These are phyloP conservation scores for Naganishia friedmannii DNA, from an alignment of 768 basidiomycete species.

Conservation along the genomic window DNA sequence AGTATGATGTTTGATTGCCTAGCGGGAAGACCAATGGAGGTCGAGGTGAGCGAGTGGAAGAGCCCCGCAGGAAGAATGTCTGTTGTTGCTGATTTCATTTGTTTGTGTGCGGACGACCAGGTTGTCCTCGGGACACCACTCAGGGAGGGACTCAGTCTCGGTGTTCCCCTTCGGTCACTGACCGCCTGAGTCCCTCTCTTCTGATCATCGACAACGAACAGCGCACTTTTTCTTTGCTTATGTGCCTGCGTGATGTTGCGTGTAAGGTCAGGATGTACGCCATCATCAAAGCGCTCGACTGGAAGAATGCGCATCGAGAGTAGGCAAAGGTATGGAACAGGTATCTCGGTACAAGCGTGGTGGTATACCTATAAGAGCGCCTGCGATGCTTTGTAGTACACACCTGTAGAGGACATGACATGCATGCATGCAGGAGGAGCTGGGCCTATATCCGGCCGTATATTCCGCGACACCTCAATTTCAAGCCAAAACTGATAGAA, in stretches of 20 bases:
- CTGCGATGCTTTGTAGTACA: no score
- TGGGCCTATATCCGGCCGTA: no score
- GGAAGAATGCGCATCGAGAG: conserved; percentile 42
- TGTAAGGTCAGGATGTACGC: conserved; percentile 39
- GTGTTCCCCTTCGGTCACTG: conserved; percentile 43
- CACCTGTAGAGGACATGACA: no score
- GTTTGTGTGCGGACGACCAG: conserved; percentile 14
- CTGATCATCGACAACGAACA: background rate
- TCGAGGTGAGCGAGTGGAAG: conserved; percentile 38
- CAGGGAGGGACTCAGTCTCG: conserved; percentile 41
- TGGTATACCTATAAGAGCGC: no score
- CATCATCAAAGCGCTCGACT: conserved; percentile 48
- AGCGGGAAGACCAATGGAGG: conserved; percentile 47
- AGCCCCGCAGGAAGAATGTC: no score
- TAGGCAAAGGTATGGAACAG: conserved; percentile 35
- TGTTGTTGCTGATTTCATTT: no score
- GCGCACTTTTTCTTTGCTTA: background rate
- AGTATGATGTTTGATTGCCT: conserved; percentile 47
- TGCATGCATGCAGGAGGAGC: no score
- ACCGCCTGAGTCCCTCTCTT: conserved; percentile 38
- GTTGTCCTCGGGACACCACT: conserved; percentile 49
- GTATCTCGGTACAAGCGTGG: no score
- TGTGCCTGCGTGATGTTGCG: background rate
- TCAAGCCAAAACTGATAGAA: no score
- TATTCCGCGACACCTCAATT: no score